These are phyloP conservation scores for Groenewaldozyma auringiensis DNA, from an alignment of 1,139 yeast species.

Conservation along the genomic window DNA sequence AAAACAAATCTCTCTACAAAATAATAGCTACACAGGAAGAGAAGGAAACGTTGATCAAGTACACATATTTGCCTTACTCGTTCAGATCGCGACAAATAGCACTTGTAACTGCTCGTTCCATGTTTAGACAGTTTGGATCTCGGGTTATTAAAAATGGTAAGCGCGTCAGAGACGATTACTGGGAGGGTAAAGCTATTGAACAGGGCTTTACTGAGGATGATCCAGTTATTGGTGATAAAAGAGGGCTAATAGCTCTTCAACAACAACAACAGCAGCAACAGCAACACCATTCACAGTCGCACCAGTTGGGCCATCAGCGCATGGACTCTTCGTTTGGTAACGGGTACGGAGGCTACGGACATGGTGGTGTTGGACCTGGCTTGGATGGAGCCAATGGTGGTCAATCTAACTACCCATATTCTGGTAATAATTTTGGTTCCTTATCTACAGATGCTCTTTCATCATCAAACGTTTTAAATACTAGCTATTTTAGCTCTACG, in stretches of 20 bases:
- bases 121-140: conserved; percentile 68
- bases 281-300: conserved; percentile 5
- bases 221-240: conserved; percentile 33
- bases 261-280: conserved; percentile 10
- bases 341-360: neutral
- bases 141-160: conserved; percentile 53
- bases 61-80: conserved; percentile 51
- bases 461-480: neutral
- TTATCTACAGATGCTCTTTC: neutral
- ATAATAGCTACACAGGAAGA: conserved; percentile 52
- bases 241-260: conserved; percentile 19
- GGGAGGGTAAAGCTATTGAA: conserved; percentile 60
- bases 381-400: neutral
- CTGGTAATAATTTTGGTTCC: neutral
- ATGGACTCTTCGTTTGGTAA: conserved; percentile 3
- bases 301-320: neutral
- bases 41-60: conserved; percentile 49
- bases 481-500: neutral
- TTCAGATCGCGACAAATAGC: conserved; percentile 61
- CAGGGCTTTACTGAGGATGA: conserved; percentile 47
- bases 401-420: neutral
- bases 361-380: neutral
- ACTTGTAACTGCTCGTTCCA: conserved; percentile 54
- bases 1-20: conserved; percentile 50
- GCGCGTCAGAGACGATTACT: conserved; percentile 67